A percentile compares a stretch with the other conserved stretches of the same genome.
Evolutionary conservation across 805 yeast species (phyloP).

Genomic region (Scheffersomyces spartinae): DNA sequence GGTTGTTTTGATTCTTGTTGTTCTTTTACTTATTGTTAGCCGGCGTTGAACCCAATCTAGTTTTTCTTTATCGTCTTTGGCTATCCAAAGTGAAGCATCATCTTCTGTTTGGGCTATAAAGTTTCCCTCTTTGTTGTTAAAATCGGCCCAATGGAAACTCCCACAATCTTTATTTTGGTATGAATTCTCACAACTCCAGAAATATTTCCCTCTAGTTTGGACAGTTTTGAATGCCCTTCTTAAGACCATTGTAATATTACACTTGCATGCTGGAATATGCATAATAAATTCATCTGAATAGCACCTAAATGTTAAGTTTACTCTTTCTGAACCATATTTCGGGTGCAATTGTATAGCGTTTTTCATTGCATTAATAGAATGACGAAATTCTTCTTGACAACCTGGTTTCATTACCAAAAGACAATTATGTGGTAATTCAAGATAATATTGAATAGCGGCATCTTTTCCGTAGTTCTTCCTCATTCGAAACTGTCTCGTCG

Average conservation of each 20-base stretch:
- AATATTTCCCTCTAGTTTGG: conserved; percentile 40
- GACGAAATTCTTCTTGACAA: conserved; percentile 67
- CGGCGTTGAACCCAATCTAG: too few species aligned
- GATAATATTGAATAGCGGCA: conserved; percentile 21
- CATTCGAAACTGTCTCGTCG: conserved; percentile 55
- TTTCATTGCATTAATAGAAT: conserved; percentile 40
- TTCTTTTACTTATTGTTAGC: too few species aligned
- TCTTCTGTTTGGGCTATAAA: conserved; percentile 19
- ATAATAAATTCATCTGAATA: conserved; percentile 27
- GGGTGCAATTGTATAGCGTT: conserved; percentile 33
- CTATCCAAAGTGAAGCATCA: conserved; percentile 34
- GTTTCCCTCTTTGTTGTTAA: conserved; percentile 16
- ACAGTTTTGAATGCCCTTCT: conserved; percentile 42
- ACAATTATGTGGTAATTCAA: conserved; percentile 63
- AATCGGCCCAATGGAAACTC: conserved; percentile 40
- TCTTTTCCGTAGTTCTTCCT: conserved; percentile 27
- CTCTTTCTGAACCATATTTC: conserved; percentile 37
- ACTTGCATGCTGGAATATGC: conserved; percentile 34
- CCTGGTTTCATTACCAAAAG: conserved; percentile 67
- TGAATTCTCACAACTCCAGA: conserved; percentile 51
- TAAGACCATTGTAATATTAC: conserved; percentile 39
- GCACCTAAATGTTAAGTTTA: conserved; percentile 58
- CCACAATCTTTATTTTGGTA: conserved; percentile 36
- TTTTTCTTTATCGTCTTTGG: conserved; percentile 24
- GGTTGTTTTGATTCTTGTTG: too few species aligned